These are phyloP conservation scores for Zymoseptoria ardabiliae DNA, from an alignment of 2,329 filamentous ascomycete genomes.

Conservation along the genomic window DNA sequence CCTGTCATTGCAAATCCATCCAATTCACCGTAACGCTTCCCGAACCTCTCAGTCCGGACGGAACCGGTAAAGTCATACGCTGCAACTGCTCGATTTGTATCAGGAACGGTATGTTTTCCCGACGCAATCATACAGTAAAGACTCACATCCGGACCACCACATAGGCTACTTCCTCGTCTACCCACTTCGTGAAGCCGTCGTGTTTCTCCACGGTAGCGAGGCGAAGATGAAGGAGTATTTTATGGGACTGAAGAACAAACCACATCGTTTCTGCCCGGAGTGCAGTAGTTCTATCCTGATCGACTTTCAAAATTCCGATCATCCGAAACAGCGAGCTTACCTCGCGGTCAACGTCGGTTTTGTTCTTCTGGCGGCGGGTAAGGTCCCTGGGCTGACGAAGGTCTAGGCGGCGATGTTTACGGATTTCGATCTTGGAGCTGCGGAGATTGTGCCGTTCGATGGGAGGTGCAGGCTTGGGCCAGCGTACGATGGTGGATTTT, in stretches of 20 bases:
- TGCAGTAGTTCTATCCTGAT: constrained; percentile 21
- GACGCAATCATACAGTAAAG: too few relatives aligned
- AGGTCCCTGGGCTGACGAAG: neutral
- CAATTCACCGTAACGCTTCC: too few relatives aligned
- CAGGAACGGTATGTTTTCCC: too few relatives aligned
- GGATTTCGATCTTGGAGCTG: constrained; percentile 13
- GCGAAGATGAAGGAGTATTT: constrained; percentile 14
- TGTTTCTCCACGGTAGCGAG: constrained; percentile 12
- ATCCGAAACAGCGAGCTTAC: neutral
- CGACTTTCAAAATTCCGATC: constrained; percentile 14
- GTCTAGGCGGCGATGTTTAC: constrained; percentile 12
- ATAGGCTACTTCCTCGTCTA: constrained; percentile 19
- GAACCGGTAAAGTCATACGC: too few relatives aligned
- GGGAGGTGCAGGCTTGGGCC: constrained; percentile 8
- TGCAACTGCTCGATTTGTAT: too few relatives aligned
- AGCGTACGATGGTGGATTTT: neutral
- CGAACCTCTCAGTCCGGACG: too few relatives aligned
- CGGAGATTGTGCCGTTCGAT: constrained; percentile 6
- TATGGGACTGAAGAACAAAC: constrained; percentile 14
- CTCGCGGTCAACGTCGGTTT: neutral
- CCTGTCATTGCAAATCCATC: too few relatives aligned
- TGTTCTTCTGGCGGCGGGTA: neutral
- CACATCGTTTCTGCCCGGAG: constrained; percentile 21
- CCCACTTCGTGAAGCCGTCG: constrained; percentile 13
- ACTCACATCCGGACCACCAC: too few relatives aligned